Percentiles rank a stretch among this genome's conserved stretches.
Conservation (phyloP, 2,329 filamentous ascomycete genomes). For the Ophiostoma himal-ulmi region DNA sequence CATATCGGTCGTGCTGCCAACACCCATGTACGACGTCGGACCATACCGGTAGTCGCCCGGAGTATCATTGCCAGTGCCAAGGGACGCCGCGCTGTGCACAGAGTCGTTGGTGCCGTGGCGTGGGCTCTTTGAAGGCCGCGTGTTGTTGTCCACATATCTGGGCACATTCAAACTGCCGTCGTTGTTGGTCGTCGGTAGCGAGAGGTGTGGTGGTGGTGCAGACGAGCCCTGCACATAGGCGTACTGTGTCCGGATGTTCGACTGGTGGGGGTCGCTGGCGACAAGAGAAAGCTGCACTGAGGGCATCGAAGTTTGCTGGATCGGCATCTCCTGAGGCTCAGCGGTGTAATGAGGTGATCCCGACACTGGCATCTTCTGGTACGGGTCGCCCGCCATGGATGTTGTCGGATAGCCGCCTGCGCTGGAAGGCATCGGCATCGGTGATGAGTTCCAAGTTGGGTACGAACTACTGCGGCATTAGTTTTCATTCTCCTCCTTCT, state of each 20-base stretch:
- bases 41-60: constrained; percentile 54
- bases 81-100: constrained; percentile 44
- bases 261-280: constrained; percentile 44
- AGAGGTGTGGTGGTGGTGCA: constrained; percentile 46
- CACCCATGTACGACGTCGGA: constrained; percentile 39
- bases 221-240: constrained; percentile 49
- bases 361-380: constrained; percentile 49
- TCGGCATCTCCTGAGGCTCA: constrained; percentile 50
- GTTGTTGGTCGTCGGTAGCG: constrained; percentile 35
- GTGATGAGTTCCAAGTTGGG: constrained; percentile 49
- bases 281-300: constrained; percentile 49
- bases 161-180: constrained; percentile 49
- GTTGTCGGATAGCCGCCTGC: constrained; percentile 40
- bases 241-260: constrained; percentile 48
- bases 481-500: not conserved
- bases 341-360: constrained; percentile 43
- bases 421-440: constrained; percentile 38
- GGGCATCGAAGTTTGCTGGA: constrained; percentile 50
- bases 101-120: constrained; percentile 51
- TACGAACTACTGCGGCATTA: constrained; percentile 46
- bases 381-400: constrained; percentile 46
- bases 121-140: constrained; percentile 52
- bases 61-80: constrained; percentile 42
- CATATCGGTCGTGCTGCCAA: constrained; percentile 34
- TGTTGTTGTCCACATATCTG: constrained; percentile 51